Conservation (phyloP, 345 rosid species). For the Corymbia maculata region DNA sequence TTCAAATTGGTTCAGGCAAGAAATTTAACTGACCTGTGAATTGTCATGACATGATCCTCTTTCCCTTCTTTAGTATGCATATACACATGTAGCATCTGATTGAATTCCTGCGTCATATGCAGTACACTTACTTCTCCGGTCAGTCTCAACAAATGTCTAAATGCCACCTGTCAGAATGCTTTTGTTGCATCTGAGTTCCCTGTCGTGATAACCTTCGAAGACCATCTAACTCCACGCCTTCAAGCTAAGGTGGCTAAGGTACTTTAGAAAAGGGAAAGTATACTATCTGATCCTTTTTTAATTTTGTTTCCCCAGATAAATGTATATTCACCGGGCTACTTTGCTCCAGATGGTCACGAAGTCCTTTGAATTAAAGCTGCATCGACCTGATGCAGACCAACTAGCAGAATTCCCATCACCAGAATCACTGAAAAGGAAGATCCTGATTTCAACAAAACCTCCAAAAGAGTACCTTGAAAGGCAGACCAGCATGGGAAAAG, state of each 20-base stretch:
- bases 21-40: not conserved
- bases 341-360: slow-evolving; percentile 39
- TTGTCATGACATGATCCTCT: not conserved
- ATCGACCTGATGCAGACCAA: slow-evolving; percentile 20
- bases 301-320: not conserved
- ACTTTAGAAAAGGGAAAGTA: not conserved
- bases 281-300: not conserved
- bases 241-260: slow-evolving; percentile 66
- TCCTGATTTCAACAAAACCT: slow-evolving; percentile 81
- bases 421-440: slow-evolving; percentile 38
- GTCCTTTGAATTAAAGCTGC: slow-evolving; percentile 38
- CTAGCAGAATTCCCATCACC: slow-evolving; percentile 58
- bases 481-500: slow-evolving; percentile 3
- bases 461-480: slow-evolving; percentile 59
- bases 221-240: slow-evolving; percentile 53
- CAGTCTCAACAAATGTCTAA: slow-evolving; percentile 49
- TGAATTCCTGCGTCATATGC: not conserved
- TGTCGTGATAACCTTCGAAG: slow-evolving; percentile 82
- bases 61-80: not conserved
- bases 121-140: slow-evolving; percentile 62
- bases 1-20: not conserved
- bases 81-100: not conserved
- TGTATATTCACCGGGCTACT: not conserved
- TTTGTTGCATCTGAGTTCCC: slow-evolving; percentile 61
- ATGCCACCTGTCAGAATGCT: slow-evolving; percentile 50